Evolutionary conservation across 441 rosid species (phyloP), one percentile per base, ranked within the genome.

Genomic region (Aleurites moluccanus): DNA sequence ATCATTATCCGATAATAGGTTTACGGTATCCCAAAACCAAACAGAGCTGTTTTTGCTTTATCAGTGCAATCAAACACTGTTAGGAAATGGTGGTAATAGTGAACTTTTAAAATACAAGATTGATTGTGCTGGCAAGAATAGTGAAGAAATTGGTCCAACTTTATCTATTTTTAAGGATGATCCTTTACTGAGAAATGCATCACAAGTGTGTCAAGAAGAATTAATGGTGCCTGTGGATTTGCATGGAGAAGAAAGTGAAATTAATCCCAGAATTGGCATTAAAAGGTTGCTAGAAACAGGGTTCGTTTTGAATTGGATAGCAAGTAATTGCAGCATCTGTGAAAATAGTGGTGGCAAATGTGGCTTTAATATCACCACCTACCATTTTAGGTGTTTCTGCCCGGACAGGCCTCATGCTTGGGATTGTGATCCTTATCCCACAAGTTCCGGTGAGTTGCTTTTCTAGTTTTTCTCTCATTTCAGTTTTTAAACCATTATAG

Each of bases 351-450:
- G 89, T 1, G 93, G 93, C 52, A 73, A 38, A 76, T 89, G 93
- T 27, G 93, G 93, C 6, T 79, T 86, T 64, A 18, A 89, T 50
- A 0, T 0, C 2, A 0, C 0, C 1, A 52, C n/a, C 0, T 60
- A 14, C 55, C 85, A 59, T 73, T 85, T 86, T 78, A 66, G 40
- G 75, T 89, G 91, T 40, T 89, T 77, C 70, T 89, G 93, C 82
- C 86, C 86, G 0, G 93, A 89, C 27, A 69, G 90, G 27, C 84
- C 90, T 40, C 93, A 87, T 73, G 69, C 80, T 62, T 1, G 9
- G 80, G 44, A 7, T 0, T 89, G 93, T 33, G 1, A 10, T 13
- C 53, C 74, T 53, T 18, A 0, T 62, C 23, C n/a, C 0, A n/a
- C n/a, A n/a, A 8, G 13, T 18, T 18, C 75, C 30, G 72, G 66